Evolutionary conservation across 2,329 filamentous ascomycete species (phyloP), one percentile per base, ranked within the genome.

Genomic region (Bipolaris sorokiniana): DNA sequence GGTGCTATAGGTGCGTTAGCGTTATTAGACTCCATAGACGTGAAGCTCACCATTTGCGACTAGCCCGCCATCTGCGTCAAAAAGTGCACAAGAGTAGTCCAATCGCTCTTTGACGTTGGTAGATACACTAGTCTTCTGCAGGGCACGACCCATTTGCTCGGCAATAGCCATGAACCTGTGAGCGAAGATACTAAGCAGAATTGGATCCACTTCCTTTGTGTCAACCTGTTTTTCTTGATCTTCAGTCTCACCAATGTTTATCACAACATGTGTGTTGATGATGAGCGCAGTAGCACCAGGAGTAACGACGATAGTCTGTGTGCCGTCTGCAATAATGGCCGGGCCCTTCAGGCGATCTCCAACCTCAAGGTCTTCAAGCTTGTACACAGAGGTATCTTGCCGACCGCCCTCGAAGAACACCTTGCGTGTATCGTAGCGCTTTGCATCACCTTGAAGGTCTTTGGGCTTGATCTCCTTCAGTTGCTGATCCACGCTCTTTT

Each of bases 261-360:
- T 93, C 6, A 97, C 84, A 7, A 97, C 91, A 68, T 97, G 94
- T 0, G 92, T 96, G 61, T 91, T 84, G 16, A 96, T 87, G 31
- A 97, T 82, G 22, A 92, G 78, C 0, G 93, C 94, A 20, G 86
- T 86, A 2, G 92, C 86, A 28, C 85, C 85, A 0, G 93, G 94
- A 0, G 91, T 90, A 2, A 97, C 88, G 0, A 97, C 91, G 61
- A 98, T 95, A 0, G 94, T 98, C 76, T 97, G 94, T 0, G 90
- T 93, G 7, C 89, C 89, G 70, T 94, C 93, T 2, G 91, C 91
- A 56, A 97, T 84, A 77, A 97, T 91, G 0, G 92, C 92, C 0
- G 93, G 93, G 0, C 93, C 93, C 47, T 83, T 80, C 51, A 97
- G 81, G 18, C 86, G 85, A 59, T 92, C 87, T 2, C 92, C 91